Evolutionary conservation across 257 asterid genomes (phyloP), one percentile per base, ranked within the genome.

Genomic region (Lycium barbarum): DNA sequence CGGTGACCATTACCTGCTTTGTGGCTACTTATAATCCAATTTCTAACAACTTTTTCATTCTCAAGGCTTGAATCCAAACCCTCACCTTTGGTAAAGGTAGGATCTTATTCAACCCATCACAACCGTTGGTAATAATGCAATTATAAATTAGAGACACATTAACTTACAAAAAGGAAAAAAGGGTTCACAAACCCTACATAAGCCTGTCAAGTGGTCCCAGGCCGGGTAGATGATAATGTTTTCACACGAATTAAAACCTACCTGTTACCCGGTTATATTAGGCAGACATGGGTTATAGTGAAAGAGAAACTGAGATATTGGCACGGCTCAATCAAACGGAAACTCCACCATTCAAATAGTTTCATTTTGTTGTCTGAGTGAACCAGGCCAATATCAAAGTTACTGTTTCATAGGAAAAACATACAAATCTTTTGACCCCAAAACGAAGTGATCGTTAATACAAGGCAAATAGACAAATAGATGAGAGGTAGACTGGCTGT

Each of bases 251-350:
- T 40, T 40, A 40, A 40, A 0, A 18, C 63, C 61, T 58, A 6
- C 13, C 63, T 51, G 61, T 33, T 51, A 73, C 5, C 11, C 13
- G 4, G 10, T 35, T 6, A 20, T n/a, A n/a, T 73, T 47, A 45
- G 0, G 80, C 17, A 47, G 62, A 6, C 20, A 74, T 33, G 36
- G 36, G 36, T 12, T 62, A 66, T 14, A 53, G 26, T 26, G 82
- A 76, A 76, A 76, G 5, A 76, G 82, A 76, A 86, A 86, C 88
- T 84, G 26, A 65, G 90, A 90, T 89, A 90, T 89, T 90, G 93
- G 90, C 91, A 84, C 92, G 93, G 93, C 93, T 90, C 93, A 90
- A 90, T 90, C 93, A 89, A 74, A 86, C 40, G 0, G 36, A 49
- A 72, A 72, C 58, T 72, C 43, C 40, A 20, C 43, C 81, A 74